These are phyloP conservation scores for Fusarium neocosmosporiellum DNA, from an alignment of 2,329 filamentous ascomycete species.

Conservation along the genomic window DNA sequence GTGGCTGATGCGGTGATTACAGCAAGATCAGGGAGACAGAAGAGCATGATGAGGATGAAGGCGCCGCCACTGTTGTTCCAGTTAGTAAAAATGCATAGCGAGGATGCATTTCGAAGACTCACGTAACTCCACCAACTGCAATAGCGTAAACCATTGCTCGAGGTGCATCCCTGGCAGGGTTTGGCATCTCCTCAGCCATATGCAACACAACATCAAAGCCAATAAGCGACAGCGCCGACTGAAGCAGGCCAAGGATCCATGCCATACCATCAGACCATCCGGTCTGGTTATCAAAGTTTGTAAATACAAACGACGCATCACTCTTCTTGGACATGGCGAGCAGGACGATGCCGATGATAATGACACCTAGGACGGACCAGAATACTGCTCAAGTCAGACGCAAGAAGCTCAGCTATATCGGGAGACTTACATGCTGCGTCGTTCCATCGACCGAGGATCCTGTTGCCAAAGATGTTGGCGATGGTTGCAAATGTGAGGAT, in stretches of 20 bases:
- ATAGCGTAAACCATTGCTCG: conserved; percentile 57
- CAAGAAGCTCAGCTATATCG: not conserved
- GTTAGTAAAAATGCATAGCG: not conserved
- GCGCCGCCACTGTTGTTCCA: conserved; percentile 42
- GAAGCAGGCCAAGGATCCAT: conserved; percentile 59
- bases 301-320: conserved; percentile 55
- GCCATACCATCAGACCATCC: conserved; percentile 59
- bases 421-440: conserved; percentile 50
- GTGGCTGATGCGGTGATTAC: conserved; percentile 50
- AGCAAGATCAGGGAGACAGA: conserved; percentile 51
- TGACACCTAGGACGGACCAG: conserved; percentile 54
- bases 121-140: conserved; percentile 55
- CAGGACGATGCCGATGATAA: conserved; percentile 56
- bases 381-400: conserved; percentile 41
- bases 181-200: conserved; percentile 59
- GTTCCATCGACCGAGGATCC: conserved; percentile 54
- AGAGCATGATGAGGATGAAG: conserved; percentile 56
- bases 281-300: conserved; percentile 55
- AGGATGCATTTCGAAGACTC: conserved; percentile 20
- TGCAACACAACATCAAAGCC: conserved; percentile 60
- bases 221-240: conserved; percentile 48
- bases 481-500: conserved; percentile 30
- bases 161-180: conserved; percentile 53
- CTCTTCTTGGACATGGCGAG: conserved; percentile 54
- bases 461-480: conserved; percentile 55